phyloP scores from a whole-genome alignment of 805 yeast genomes.

The Barnettozyma siamensis region DNA sequence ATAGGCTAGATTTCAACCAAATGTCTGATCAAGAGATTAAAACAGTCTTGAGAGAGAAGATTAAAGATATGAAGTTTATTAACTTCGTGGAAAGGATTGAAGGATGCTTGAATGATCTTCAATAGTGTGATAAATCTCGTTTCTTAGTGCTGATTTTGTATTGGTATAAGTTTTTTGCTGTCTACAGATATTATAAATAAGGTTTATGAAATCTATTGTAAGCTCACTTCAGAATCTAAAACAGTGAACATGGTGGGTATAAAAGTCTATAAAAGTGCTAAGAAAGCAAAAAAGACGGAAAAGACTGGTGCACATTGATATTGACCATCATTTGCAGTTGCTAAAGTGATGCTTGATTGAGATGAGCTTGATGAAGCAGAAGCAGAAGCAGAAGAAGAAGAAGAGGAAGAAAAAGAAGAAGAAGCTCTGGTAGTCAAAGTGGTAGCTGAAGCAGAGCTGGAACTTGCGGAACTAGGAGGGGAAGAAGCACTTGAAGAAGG shows the following conservation, averaged over 20 bases:
- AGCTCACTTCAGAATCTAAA: no score
- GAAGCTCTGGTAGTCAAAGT: not conserved
- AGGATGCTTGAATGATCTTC: slow-evolving; percentile 14
- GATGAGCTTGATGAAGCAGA: slow-evolving; percentile 1
- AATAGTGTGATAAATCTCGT: no score
- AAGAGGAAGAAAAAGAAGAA: not conserved
- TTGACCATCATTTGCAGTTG: slow-evolving; percentile 5
- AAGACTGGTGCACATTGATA: slow-evolving; percentile 10
- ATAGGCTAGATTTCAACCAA: slow-evolving; percentile 1
- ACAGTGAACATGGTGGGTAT: no score
- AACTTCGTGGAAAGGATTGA: slow-evolving; percentile 23
- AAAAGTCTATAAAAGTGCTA: slow-evolving; percentile 7
- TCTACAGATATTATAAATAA: no score
- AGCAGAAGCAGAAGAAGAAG: slow-evolving; percentile 2
- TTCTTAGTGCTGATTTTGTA: no score
- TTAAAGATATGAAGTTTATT: slow-evolving; percentile 21
- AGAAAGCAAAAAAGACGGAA: slow-evolving; percentile 8
- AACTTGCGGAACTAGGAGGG: no score
- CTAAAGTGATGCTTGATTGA: not conserved
- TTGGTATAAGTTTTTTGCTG: no score
- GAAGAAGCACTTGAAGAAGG: not conserved
- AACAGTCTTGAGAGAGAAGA: slow-evolving; percentile 14
- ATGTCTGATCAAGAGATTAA: slow-evolving; percentile 18
- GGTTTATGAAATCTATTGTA: no score
- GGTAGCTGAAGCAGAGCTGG: no score